Evolutionary conservation across 129 eudicot species (phyloP).

Genomic region (Deinandra increscens): DNA sequence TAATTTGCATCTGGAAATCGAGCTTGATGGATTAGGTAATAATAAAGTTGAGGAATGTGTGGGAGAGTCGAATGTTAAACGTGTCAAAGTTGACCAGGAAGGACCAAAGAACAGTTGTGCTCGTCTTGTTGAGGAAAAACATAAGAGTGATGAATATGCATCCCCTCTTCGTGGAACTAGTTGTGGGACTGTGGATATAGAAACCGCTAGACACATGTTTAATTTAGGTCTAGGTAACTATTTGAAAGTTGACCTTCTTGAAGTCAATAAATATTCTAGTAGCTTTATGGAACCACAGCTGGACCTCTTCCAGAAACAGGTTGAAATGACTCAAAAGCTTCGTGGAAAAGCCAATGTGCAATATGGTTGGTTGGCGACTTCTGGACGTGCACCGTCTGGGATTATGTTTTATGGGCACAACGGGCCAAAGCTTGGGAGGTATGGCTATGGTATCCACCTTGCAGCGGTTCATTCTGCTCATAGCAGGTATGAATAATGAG

Average conservation of each 20-base stretch:
- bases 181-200: constrained; percentile 31
- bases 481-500: constrained; percentile 44
- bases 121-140: constrained; percentile 28
- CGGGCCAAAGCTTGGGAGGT: constrained; percentile 44
- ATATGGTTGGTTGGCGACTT: constrained; percentile 77
- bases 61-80: constrained; percentile 61
- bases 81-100: constrained; percentile 39
- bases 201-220: constrained; percentile 50
- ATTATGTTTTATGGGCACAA: constrained; percentile 55
- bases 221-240: constrained; percentile 27
- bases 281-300: constrained; percentile 38
- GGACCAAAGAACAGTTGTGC: constrained; percentile 33
- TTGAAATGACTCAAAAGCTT: constrained; percentile 58
- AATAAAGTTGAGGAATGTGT: constrained; percentile 50
- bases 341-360: constrained; percentile 77
- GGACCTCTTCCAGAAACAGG: constrained; percentile 77
- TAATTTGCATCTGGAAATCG: constrained; percentile 74
- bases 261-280: constrained; percentile 41
- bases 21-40: constrained; percentile 40
- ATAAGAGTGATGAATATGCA: constrained; percentile 36
- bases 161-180: constrained; percentile 23
- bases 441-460: constrained; percentile 74
- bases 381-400: constrained; percentile 39
- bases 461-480: constrained; percentile 62
- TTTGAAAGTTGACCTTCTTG: constrained; percentile 40